Evolutionary conservation across 1,284 basidiomycete genomes (phyloP), one percentile per base, ranked within the genome.

Genomic region (Phellinidium pouzarii): DNA sequence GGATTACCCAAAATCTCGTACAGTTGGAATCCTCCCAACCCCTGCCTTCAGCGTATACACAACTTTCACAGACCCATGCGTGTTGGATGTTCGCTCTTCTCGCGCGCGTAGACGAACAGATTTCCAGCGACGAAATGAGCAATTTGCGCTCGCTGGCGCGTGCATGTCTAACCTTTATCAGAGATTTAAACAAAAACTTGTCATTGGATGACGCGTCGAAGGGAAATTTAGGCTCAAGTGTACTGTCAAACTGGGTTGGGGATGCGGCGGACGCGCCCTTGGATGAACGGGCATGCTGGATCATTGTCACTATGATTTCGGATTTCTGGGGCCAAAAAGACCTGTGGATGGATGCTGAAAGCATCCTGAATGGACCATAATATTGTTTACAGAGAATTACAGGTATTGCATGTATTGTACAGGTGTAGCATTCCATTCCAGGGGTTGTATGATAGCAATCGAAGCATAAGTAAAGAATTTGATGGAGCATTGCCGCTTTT

Each of bases 251-350:
- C 23, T 43, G 52, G 51, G 60, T 59, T 40, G 46, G 53, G 27
- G 46, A 55, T 49, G 31, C 48, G 11, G 49, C 25, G 44, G 52
- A 42, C 19, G 37, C 34, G 34, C 53, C 59, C 40, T 73, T 83
- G 66, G 70, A 71, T 50, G 76, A 80, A 56, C 66, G 70, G 37
- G 79, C 83, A n/a, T 91, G 89, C 59, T 96, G 94, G 94, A 77
- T 95, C 62, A 73, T 91, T 25, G 73, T 94, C 1, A 71, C 83
- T 20, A 80, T 81, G 2, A 72, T 97, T 26, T 76, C 79, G 20
- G 81, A 78, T 8, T 72, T 87, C 1, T 97, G 93, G 94, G 86
- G 79, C 19, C 94, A 97, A 69, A 75, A 71, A 52, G 94, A 97
- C 66, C 68, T 97, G 42, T 89, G 91, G 82, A 74, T 76, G 61